Percentiles rank a stretch among this genome's conserved stretches.
Evolutionary conservation across 768 basidiomycete genomes (phyloP).

Genomic region (Phylloporus sp.): DNA sequence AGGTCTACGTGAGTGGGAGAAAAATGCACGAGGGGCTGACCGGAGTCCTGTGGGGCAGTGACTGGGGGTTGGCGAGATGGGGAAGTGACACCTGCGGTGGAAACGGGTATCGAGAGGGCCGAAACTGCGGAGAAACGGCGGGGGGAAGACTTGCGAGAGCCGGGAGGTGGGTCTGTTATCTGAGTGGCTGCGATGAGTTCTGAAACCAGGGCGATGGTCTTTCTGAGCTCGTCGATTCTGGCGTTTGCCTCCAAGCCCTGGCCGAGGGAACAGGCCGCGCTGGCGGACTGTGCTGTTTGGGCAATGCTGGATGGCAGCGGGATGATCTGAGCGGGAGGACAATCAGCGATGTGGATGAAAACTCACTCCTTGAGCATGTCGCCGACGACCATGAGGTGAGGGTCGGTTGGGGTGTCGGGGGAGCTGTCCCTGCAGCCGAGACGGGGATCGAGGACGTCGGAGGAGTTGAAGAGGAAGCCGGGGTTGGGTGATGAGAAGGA

Average conservation of each 20-base stretch:
- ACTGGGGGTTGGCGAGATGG: slow-evolving; percentile 19
- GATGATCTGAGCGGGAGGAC: slow-evolving; percentile 13
- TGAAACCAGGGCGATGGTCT: slow-evolving; percentile 48
- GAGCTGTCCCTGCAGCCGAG: slow-evolving; percentile 12
- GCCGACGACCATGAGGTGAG: slow-evolving; percentile 47
- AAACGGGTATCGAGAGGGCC: slow-evolving; percentile 32
- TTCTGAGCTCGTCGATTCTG: slow-evolving; percentile 52
- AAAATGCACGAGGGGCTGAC: slow-evolving; percentile 20
- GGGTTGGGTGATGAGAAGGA: slow-evolving; percentile 23
- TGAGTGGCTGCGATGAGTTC: slow-evolving; percentile 47
- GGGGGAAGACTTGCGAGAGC: slow-evolving; percentile 32
- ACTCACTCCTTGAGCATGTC: slow-evolving; percentile 53
- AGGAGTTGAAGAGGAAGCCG: slow-evolving; percentile 23
- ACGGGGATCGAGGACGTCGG: slow-evolving; percentile 22
- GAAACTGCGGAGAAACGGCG: slow-evolving; percentile 17
- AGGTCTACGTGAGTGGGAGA: slow-evolving; percentile 14
- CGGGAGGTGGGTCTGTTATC: slow-evolving; percentile 30
- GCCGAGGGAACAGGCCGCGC: slow-evolving; percentile 43
- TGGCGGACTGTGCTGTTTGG: slow-evolving; percentile 54
- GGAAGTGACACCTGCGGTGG: slow-evolving; percentile 33
- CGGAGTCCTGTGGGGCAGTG: slow-evolving; percentile 22
- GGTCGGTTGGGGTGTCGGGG: slow-evolving; percentile 35
- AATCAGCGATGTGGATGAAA: neutral
- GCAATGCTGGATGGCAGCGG: slow-evolving; percentile 45
- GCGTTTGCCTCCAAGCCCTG: slow-evolving; percentile 44